Base-by-base conservation (phyloP, 164 flowering plant genomes). In the Sextonia rubra region DNA sequence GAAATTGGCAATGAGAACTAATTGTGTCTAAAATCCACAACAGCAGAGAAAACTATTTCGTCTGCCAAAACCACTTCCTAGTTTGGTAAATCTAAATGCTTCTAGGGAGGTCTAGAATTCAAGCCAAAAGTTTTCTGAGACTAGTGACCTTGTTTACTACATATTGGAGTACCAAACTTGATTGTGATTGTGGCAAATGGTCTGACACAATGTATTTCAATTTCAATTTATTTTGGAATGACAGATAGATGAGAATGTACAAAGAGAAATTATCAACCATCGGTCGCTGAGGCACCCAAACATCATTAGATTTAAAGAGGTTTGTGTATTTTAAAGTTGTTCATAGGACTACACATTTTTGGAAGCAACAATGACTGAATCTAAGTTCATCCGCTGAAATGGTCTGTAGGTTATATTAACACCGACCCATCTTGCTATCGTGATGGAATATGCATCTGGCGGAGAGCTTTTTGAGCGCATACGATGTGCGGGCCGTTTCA, bases 401-500 rank as follows among this genome's bases (percentile, higher is more conserved):
- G 9, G 2, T 25, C 67, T 64, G 52, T 66, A 66, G 69, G 69
- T 66, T 47, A 37, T 66, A 47, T 44, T 66, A 44, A 66, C 69
- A 37, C 69, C 69, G 8, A 66, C 69, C 26, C 69, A 66, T 66
- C 69, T 66, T n/a, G 69, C 69, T n/a, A 66, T 66, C 32, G 69
- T 66, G 27, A 66, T 66, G 69, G 69, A 66, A 44, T 66, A 66
- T 66, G 69, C 69, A 20, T 37, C 69, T 37, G 69, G 69, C 8
- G 69, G 69, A 22, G 97, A 93, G 86, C 88, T 93, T 7, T 93
- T 90, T 79, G 98, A 90, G 78, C 88, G 97, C 52, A 93, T 93
- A 77, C 88, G 94, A 76, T 90, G 89, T 81, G 94, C 93, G 22
- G 97, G 94, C 12, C 90, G 98, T 37, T 93, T 91, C 84, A 89